A percentile compares a stretch with the other conserved stretches of the same genome.
Evolutionary conservation across 257 asterid species (phyloP).

Genomic region (Solanum habrochaites): DNA sequence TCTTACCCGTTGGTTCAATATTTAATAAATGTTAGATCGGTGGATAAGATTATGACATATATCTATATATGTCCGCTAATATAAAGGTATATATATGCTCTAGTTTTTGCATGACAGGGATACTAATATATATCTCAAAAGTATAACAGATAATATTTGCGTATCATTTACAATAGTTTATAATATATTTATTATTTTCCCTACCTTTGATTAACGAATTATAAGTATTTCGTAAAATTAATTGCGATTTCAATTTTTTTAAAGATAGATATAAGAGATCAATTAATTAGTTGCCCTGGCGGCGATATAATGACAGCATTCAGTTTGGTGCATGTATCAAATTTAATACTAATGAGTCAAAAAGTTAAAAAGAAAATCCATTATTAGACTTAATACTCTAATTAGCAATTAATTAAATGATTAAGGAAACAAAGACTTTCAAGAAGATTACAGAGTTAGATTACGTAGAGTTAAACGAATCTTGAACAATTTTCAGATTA

Average conservation of each 20-base stretch:
- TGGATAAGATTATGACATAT: no score
- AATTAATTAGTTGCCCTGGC: neutral
- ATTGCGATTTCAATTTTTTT: fast-evolving
- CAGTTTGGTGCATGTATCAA: neutral
- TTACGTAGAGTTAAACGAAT: neutral
- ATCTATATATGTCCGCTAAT: no score
- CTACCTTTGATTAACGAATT: no score
- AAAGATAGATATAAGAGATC: neutral
- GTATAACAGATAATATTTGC: no score
- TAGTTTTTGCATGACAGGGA: no score
- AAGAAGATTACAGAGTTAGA: neutral
- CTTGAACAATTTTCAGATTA: neutral
- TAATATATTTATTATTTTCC: no score
- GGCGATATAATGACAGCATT: neutral
- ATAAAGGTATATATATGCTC: no score
- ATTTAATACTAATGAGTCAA: neutral
- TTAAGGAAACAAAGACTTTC: neutral
- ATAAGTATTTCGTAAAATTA: neutral
- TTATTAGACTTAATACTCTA: neutral
- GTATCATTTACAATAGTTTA: no score
- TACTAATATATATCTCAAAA: no score
- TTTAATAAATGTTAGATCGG: no score
- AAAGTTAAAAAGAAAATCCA: neutral
- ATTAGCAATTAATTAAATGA: neutral
- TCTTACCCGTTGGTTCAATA: fast-evolving